Base-by-base conservation (phyloP, 345 rosid genomes). In the Ceriops zippeliana region DNA sequence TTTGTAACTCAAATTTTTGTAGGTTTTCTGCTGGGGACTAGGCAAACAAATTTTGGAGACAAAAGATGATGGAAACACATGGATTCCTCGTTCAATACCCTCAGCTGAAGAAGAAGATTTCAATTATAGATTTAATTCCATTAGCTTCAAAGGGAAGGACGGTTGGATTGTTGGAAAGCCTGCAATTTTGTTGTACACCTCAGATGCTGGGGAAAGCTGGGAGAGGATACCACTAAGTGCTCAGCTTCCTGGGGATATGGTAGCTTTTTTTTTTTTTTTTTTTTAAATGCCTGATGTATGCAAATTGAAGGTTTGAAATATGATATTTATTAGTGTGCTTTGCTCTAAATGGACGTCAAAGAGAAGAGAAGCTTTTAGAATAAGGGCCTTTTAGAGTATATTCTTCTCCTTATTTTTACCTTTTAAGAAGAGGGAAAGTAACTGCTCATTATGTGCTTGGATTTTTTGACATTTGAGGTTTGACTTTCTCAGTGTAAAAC, bases 161-260 rank as follows among this genome's bases (percentile, higher is more conserved):
- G 98, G 98, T 6, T 93, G 98, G 97, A 93, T 93, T 74, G 88
- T 93, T 61, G 95, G 97, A 19, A 93, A 93, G 68, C 98, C 97
- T 64, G 83, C 95, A 6, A 91, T 93, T 69, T 86, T 93, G 76
- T 71, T 93, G 82, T 81, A 93, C 77, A 93, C 96, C 38, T 68
- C 89, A 5, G 88, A 91, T 67, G 90, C 86, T 20, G 97, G 96
- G 62, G 88, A 83, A 65, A 91, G 83, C 74, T 93, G 97, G 97
- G 83, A 86, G 32, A 74, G 98, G 58, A 91, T 93, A 58, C 95
- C 97, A 17, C 69, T 91, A 15, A 93, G 98, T 64, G 75, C 91
- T 86, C 88, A 91, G 80, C 98, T 93, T 78, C 97, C 96, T 31
- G 96, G 98, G 38, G 97, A 93, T 76, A 89, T 93, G 78, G 97